Conservation (phyloP, 306 rosid genomes). For the Begonia masoniana region DNA sequence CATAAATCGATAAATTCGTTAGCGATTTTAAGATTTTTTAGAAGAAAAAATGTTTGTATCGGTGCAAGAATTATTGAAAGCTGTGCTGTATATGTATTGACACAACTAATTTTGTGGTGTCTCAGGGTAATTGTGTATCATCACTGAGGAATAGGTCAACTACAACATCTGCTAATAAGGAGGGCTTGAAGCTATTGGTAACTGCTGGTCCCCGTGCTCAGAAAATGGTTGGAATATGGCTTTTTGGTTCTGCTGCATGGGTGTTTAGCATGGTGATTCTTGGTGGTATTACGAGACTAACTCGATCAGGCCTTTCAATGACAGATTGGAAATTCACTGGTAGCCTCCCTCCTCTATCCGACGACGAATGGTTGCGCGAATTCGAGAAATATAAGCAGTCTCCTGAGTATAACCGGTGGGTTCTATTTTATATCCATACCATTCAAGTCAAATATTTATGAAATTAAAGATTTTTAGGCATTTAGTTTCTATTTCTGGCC, state of each 20-base stretch:
- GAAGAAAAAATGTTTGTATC: neutral
- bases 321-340: slow-evolving; percentile 90
- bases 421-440: neutral
- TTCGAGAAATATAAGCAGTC: slow-evolving; percentile 77
- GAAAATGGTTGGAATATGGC: slow-evolving; percentile 79
- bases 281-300: slow-evolving; percentile 77
- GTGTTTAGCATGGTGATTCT: slow-evolving; percentile 89
- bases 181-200: slow-evolving; percentile 60
- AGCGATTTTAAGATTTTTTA: neutral
- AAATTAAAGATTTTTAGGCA: neutral
- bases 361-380: slow-evolving; percentile 60
- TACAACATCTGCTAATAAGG: slow-evolving; percentile 25
- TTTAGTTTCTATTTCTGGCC: neutral
- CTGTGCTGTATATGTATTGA: neutral
- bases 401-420: slow-evolving; percentile 75
- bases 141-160: slow-evolving; percentile 35
- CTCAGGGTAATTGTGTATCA: slow-evolving; percentile 29
- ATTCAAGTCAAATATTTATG: no score
- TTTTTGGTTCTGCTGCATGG: slow-evolving; percentile 85
- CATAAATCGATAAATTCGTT: neutral
- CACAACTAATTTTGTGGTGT: neutral
- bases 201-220: slow-evolving; percentile 56
- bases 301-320: slow-evolving; percentile 92
- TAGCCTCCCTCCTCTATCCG: slow-evolving; percentile 52
- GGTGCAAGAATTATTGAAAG: neutral